A percentile compares a stretch with the other conserved stretches of the same genome.
These are phyloP conservation scores for Aspergillus amoenus DNA, from an alignment of 2,329 filamentous ascomycete genomes.

Conservation along the genomic window DNA sequence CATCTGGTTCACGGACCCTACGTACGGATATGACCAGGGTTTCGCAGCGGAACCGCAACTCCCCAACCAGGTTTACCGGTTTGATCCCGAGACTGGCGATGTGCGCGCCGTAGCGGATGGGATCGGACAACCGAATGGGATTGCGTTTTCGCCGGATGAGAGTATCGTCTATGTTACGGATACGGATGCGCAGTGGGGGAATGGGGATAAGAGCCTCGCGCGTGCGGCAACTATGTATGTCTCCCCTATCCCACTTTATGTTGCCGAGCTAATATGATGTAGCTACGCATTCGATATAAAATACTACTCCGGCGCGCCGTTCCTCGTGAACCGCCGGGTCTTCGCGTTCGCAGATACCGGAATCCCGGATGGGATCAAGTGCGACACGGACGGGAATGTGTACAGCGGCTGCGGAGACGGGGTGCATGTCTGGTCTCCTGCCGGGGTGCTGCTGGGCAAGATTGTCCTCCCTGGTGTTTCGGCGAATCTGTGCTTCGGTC, in stretches of 20 bases:
- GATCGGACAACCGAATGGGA: conserved; percentile 44
- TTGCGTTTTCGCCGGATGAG: conserved; percentile 44
- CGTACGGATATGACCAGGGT: conserved; percentile 37
- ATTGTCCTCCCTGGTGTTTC: conserved; percentile 52
- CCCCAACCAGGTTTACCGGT: conserved; percentile 42
- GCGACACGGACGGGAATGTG: conserved; percentile 56
- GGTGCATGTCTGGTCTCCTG: conserved; percentile 54
- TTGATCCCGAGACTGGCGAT: conserved; percentile 34
- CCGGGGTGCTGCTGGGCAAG: conserved; percentile 56
- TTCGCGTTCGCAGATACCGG: conserved; percentile 53
- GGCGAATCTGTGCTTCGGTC: conserved; percentile 53
- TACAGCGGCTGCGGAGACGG: conserved; percentile 58
- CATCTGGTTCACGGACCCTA: conserved; percentile 42
- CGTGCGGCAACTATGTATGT: conserved; percentile 29
- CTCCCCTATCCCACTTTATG: too few species aligned
- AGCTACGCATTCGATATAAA: conserved; percentile 52
- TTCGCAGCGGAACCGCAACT: conserved; percentile 32
- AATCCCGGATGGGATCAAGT: conserved; percentile 50
- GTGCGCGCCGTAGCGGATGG: conserved; percentile 40
- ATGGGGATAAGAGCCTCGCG: conserved; percentile 15
- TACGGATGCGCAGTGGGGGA: conserved; percentile 31
- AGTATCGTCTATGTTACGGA: conserved; percentile 43
- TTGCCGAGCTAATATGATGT: neutral
- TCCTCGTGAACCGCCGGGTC: conserved; percentile 51
- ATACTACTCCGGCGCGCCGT: conserved; percentile 32